A percentile compares a stretch with the other conserved stretches of the same genome.
Conservation (phyloP, 176 grass and related monocot species). For the Paspalum notatum region DNA sequence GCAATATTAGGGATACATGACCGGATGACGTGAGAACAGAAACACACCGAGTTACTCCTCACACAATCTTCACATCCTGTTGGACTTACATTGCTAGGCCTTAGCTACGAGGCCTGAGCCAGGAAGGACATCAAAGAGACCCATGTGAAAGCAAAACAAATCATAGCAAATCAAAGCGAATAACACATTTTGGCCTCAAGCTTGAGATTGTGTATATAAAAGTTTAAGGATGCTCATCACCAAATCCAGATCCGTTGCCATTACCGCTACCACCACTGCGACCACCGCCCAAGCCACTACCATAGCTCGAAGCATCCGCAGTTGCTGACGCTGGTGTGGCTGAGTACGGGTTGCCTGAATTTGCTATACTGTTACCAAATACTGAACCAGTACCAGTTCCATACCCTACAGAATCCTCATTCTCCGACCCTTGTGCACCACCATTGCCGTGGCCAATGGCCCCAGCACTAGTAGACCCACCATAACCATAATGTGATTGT, state of each 20-base stretch:
- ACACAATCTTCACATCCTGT: neutral
- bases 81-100: neutral
- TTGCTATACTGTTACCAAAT: neutral
- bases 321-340: neutral
- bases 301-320: conserved; percentile 1
- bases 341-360: neutral
- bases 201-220: neutral
- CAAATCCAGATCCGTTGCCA: neutral
- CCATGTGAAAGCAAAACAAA: neutral
- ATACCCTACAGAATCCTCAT: neutral
- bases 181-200: neutral
- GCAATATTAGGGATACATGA: neutral
- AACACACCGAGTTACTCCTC: neutral
- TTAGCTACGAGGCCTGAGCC: neutral
- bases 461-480: neutral
- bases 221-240: neutral
- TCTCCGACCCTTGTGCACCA: neutral
- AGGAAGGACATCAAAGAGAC: neutral
- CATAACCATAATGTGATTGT: neutral
- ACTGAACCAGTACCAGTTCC: neutral
- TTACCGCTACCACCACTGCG: neutral
- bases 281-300: neutral
- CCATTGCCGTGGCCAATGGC: neutral
- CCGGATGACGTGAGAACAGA: neutral
- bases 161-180: neutral